Conservation (phyloP, 1,139 yeast species). For the Groenewaldozyma sp. region DNA sequence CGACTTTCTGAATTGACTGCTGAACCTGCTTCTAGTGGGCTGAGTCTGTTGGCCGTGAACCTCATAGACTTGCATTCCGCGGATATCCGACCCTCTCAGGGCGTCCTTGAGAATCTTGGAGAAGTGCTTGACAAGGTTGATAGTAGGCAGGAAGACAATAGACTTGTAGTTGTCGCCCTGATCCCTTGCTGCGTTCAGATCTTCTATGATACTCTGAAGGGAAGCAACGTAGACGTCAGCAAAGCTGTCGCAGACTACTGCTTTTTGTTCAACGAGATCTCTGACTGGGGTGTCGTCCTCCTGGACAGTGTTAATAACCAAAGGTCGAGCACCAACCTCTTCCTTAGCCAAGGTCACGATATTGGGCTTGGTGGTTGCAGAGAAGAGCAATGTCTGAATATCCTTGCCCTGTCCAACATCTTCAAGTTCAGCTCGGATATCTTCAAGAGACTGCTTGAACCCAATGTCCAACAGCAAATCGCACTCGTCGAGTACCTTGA, state of each 20-base stretch:
- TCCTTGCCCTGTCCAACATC: conserved; percentile 25
- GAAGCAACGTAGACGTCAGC: conserved; percentile 29
- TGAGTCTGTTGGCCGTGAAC: conserved; percentile 73
- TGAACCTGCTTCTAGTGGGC: conserved; percentile 49
- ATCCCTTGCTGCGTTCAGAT: conserved; percentile 22
- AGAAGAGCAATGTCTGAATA: conserved; percentile 64
- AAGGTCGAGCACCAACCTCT: conserved; percentile 55
- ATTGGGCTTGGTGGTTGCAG: conserved; percentile 74
- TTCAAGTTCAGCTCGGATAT: conserved; percentile 43
- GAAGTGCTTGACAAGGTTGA: conserved; percentile 54
- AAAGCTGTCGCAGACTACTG: conserved; percentile 41
- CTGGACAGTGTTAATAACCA: conserved; percentile 68
- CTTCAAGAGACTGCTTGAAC: conserved; percentile 53
- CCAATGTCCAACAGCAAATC: conserved; percentile 75
- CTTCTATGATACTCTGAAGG: conserved; percentile 19
- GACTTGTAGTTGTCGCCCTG: conserved; percentile 47
- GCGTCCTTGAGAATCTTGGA: conserved; percentile 28
- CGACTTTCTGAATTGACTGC: conserved; percentile 44
- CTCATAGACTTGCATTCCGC: conserved; percentile 15
- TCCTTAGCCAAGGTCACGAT: conserved; percentile 57
- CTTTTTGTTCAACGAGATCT: conserved; percentile 63
- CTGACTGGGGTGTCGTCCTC: conserved; percentile 68
- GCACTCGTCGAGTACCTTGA: conserved; percentile 81
- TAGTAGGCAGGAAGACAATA: conserved; percentile 76
- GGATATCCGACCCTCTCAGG: conserved; percentile 13